These are phyloP conservation scores for Sophora flavescens DNA, from an alignment of 306 rosid genomes.

Conservation along the genomic window DNA sequence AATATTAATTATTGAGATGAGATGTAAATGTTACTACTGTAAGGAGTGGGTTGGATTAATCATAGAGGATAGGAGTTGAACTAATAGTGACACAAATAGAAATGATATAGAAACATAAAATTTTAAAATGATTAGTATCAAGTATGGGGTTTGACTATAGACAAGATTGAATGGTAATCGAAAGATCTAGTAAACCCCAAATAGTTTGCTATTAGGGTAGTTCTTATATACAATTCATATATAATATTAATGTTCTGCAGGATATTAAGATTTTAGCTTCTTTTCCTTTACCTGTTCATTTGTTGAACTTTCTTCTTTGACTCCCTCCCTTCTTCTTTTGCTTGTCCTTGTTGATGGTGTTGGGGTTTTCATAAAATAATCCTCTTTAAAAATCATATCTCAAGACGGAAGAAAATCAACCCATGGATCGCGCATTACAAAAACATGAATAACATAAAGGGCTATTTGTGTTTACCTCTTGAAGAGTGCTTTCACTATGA, in stretches of 20 bases:
- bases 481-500: too few species aligned
- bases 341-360: background rate
- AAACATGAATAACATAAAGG: too few species aligned
- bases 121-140: background rate
- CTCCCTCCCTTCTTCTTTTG: background rate
- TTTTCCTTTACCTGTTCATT: conserved; percentile 11
- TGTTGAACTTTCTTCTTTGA: conserved; percentile 23
- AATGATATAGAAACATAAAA: background rate
- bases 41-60: background rate
- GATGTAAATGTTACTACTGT: background rate
- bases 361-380: too few species aligned
- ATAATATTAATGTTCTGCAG: conserved; percentile 3
- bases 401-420: too few species aligned
- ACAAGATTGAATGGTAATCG: background rate
- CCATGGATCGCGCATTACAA: too few species aligned
- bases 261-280: background rate
- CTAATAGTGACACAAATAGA: background rate
- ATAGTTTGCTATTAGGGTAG: background rate
- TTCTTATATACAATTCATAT: background rate
- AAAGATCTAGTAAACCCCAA: conserved; percentile 3
- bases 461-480: too few species aligned
- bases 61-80: conserved; percentile 12
- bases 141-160: background rate
- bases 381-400: too few species aligned
- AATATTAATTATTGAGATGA: background rate